Evolutionary conservation across 345 rosid genomes (phyloP), one percentile per base, ranked within the genome.

Genomic region (Camelina laxa): DNA sequence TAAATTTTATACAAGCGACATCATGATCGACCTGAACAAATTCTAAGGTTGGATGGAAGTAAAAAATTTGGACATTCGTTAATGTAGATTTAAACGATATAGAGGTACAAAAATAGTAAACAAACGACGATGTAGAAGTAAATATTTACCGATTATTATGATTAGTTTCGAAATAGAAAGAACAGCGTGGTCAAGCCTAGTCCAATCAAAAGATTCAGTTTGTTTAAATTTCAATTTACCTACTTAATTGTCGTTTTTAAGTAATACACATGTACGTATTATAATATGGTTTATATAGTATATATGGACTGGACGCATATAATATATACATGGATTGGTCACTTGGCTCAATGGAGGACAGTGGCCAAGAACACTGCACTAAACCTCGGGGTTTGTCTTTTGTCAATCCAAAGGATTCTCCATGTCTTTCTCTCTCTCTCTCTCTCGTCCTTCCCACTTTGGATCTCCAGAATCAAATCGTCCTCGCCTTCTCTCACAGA

Each of bases 351-450:
- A 78, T 72, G 81, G 68, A 50, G 68, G 19, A 61, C 15, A 73
- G 50, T 74, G 50, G 49, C 39, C 48, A 49, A 76, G 65, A 63
- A 62, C 70, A 75, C 80, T 76, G 70, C 80, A 76, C 59, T 62
- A 70, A 69, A 76, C 70, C 80, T 70, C 47, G 70, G 75, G 69
- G 58, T 56, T 54, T 76, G 80, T 76, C 75, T 69, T 76, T 70
- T 70, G 80, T 56, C 51, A 76, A 76, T 76, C 80, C 80, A 76
- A 69, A 76, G 14, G 79, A 75, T 67, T 67, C 73, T 75, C 61
- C 41, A 55, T 74, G 58, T 70, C 49, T 59, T 47, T 58, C 55
- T 48, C 38, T 55, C 58, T 51, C 30, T 69, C 41, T 57, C 42
- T 56, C 53, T 45, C 16, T 54, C 59, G 30, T 27, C 30, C 5